phyloP scores from a whole-genome alignment of 2,329 filamentous ascomycete genomes.

The Cylindrodendrum hubeiense region DNA sequence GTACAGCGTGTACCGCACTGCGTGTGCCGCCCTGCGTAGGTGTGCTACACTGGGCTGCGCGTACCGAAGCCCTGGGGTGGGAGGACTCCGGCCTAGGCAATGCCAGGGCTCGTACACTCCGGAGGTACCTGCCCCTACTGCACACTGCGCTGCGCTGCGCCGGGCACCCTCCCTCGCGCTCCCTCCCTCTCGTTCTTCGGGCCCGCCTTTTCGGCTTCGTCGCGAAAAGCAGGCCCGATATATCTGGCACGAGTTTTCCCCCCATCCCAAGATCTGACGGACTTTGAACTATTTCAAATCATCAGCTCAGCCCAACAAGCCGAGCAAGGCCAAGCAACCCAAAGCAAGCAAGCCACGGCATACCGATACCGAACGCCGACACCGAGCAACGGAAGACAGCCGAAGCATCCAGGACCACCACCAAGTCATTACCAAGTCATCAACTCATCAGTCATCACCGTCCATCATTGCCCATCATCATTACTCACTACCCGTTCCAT shows the following conservation, averaged over 20 bases:
- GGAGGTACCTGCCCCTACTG: conserved; percentile 11
- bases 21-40: no score
- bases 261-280: conserved; percentile 1
- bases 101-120: conserved; percentile 20
- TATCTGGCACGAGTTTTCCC: conserved; percentile 21
- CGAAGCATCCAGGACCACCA: conserved; percentile 20
- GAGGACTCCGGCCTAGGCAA: conserved; percentile 22
- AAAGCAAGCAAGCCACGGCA: conserved; percentile 9
- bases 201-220: conserved; percentile 16
- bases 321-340: background rate
- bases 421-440: conserved; percentile 9
- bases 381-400: conserved; percentile 19
- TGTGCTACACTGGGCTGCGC: background rate
- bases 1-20: background rate
- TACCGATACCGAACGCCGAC: conserved; percentile 1
- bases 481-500: conserved; percentile 9
- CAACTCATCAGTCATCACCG: conserved; percentile 17
- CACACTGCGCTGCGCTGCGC: background rate
- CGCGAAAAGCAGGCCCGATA: conserved; percentile 4
- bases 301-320: conserved; percentile 7
- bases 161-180: conserved; percentile 12
- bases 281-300: conserved; percentile 22
- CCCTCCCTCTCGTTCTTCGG: conserved; percentile 19
- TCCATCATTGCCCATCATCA: conserved; percentile 21
- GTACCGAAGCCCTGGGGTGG: conserved; percentile 1